These are phyloP conservation scores for Penicillium paneum DNA, from an alignment of 2,329 filamentous ascomycete genomes.

Conservation along the genomic window DNA sequence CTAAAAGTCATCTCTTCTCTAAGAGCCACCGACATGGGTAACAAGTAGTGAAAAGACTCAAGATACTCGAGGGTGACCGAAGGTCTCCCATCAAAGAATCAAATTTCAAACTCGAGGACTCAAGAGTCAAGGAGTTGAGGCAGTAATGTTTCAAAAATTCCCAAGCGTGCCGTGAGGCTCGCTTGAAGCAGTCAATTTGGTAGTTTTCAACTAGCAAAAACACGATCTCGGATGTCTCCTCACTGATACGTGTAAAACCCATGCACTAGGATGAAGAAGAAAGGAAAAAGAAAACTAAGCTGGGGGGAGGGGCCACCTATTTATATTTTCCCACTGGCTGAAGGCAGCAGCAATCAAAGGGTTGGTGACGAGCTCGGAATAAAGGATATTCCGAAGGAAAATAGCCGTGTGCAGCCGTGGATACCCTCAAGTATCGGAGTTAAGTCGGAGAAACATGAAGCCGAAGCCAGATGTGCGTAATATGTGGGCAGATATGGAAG, in stretches of 20 bases:
- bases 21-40: constrained; percentile 36
- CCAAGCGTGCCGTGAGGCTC: constrained; percentile 64
- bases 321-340: constrained; percentile 22
- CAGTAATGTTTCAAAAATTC: constrained; percentile 69
- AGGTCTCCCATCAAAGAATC: constrained; percentile 6
- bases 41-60: constrained; percentile 40
- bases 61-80: constrained; percentile 2
- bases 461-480: too few relatives aligned
- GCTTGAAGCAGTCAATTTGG: constrained; percentile 70
- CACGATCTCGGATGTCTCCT: constrained; percentile 82
- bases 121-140: constrained; percentile 23
- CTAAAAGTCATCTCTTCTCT: constrained; percentile 10
- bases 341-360: constrained; percentile 1
- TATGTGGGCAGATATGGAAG: neutral
- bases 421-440: neutral
- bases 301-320: neutral
- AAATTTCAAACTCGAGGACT: constrained; percentile 17
- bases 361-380: neutral
- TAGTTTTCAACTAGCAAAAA: constrained; percentile 94
- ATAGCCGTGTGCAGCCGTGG: neutral
- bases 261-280: constrained; percentile 47
- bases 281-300: constrained; percentile 35
- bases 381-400: neutral
- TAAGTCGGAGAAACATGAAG: too few relatives aligned
- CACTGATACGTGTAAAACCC: constrained; percentile 80